Evolutionary conservation across 495 filamentous ascomycete genomes (phyloP), one percentile per base, ranked within the genome.

Genomic region (Talaromyces ruber): DNA sequence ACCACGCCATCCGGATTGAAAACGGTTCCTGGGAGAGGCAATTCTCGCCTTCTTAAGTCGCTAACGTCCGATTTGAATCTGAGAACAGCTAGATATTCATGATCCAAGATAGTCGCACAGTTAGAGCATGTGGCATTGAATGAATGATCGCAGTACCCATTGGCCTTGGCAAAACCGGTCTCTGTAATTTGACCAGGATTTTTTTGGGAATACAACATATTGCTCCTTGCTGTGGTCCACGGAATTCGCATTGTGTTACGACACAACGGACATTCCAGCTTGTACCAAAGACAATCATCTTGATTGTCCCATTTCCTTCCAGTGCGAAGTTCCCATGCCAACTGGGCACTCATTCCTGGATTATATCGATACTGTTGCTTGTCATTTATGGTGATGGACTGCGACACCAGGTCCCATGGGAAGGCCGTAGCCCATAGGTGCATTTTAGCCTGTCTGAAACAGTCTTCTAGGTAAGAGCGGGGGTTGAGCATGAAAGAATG

Each of bases 401-500:
- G 64, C 64, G 85, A 78, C 32, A 93, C 73, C 16, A 76, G 67
- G 11, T 79, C 64, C 91, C 90, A 96, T 0, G 91, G 92, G 59
- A 96, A 81, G 3, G 84, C 84, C 1, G 81, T 80, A 4, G 67
- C 72, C 84, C 88, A 92, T 26, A 92, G 71, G 3, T 73, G 67
- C 61, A 81, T 76, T 32, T 85, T 73, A 0, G 82, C 84, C 28
- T 79, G 74, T n/a, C 89, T 78, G 54, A 93, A 73, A 65, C 87
- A 87, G 68, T 96, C 92, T 66, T 96, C 91, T 2, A 91, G 81
- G 67, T 86, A 96, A 52, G 77, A 75, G 26, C 88, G 77, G 2
- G 92, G 92, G 63, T 93, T 95, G 4, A 96, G 82, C 85, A 92
- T 86, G 65, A 90, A 89, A 0, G 88, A 76, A 71, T 96, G 92